Percentiles rank a stretch among this genome's conserved stretches.
Conservation (phyloP, 495 filamentous ascomycete species). For the Hypomontagnella submonticulosa region DNA sequence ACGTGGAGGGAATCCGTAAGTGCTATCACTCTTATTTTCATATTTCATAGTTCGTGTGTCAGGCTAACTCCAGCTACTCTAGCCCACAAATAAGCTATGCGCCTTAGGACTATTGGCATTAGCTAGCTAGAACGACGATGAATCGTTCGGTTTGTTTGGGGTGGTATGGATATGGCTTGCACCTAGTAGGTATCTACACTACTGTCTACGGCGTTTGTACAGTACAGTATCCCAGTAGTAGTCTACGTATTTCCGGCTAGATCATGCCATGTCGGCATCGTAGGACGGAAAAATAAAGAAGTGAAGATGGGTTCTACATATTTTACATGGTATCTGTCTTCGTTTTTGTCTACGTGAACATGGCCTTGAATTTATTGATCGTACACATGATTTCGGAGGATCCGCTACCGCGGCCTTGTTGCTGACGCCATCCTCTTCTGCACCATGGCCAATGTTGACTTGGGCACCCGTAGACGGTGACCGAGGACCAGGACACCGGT, state of each 20-base stretch:
- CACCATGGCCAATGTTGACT: slow-evolving; percentile 57
- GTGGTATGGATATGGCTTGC: background rate
- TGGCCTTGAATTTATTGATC: background rate
- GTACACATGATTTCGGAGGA: background rate
- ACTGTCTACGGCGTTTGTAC: slow-evolving; percentile 32
- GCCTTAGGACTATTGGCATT: background rate
- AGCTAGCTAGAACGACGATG: too few relatives aligned
- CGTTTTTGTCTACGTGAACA: slow-evolving; percentile 9
- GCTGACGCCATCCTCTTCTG: slow-evolving; percentile 50
- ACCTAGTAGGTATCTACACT: background rate
- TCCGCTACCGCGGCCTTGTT: slow-evolving; percentile 18
- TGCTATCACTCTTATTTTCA: background rate
- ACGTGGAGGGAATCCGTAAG: slow-evolving; percentile 38
- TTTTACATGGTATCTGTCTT: slow-evolving; percentile 37
- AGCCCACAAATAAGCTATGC: slow-evolving; percentile 35
- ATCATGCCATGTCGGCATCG: slow-evolving; percentile 12
- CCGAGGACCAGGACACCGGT: slow-evolving; percentile 84
- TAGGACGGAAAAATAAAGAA: slow-evolving; percentile 11
- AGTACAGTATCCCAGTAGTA: slow-evolving; percentile 23
- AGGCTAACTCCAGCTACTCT: slow-evolving; percentile 2
- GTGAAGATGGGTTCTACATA: slow-evolving; percentile 28
- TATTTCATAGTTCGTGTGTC: background rate
- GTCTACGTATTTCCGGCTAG: slow-evolving; percentile 9
- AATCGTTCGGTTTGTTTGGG: slow-evolving; percentile 2
- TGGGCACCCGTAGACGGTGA: slow-evolving; percentile 63